These are phyloP conservation scores for Cyclostephanos tholiformis DNA, from an alignment of 108 stramenopile species.

Conservation along the genomic window DNA sequence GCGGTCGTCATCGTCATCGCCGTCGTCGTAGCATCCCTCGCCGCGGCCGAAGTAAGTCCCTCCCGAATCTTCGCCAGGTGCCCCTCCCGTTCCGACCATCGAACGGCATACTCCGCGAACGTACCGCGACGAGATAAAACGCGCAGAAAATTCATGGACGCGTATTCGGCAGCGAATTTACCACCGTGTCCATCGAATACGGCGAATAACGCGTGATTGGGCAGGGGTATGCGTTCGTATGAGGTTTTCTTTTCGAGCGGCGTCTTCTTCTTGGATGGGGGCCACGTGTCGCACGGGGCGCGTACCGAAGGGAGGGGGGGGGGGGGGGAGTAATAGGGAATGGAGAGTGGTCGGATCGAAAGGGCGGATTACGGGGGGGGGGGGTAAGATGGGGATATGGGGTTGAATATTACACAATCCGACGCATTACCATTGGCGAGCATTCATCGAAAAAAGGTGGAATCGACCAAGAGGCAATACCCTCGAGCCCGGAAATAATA, in stretches of 20 bases:
- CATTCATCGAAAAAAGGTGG: too few relatives aligned
- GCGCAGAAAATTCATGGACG: slow-evolving; percentile 52
- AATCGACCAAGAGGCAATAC: too few relatives aligned
- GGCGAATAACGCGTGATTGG: slow-evolving; percentile 68
- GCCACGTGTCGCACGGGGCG: too few relatives aligned
- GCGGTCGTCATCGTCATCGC: background rate
- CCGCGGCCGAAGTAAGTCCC: background rate
- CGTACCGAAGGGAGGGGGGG: background rate
- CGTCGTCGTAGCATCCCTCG: background rate
- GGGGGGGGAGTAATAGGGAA: too few relatives aligned
- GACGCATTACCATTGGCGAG: too few relatives aligned
- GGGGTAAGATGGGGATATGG: too few relatives aligned
- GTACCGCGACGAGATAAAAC: slow-evolving; percentile 48
- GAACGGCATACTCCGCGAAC: slow-evolving; percentile 58
- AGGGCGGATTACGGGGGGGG: too few relatives aligned
- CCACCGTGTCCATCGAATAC: slow-evolving; percentile 89
- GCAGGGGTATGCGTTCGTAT: slow-evolving; percentile 11
- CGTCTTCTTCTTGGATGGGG: background rate
- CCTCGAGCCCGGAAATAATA: too few relatives aligned
- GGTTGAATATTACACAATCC: too few relatives aligned
- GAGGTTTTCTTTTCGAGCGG: background rate
- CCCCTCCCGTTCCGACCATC: slow-evolving; percentile 24
- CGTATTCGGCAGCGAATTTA: slow-evolving; percentile 66
- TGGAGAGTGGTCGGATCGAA: too few relatives aligned
- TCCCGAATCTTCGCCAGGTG: slow-evolving; percentile 14